phyloP scores from a whole-genome alignment of 169 alveolate genomes.

The Babesia divergens region DNA sequence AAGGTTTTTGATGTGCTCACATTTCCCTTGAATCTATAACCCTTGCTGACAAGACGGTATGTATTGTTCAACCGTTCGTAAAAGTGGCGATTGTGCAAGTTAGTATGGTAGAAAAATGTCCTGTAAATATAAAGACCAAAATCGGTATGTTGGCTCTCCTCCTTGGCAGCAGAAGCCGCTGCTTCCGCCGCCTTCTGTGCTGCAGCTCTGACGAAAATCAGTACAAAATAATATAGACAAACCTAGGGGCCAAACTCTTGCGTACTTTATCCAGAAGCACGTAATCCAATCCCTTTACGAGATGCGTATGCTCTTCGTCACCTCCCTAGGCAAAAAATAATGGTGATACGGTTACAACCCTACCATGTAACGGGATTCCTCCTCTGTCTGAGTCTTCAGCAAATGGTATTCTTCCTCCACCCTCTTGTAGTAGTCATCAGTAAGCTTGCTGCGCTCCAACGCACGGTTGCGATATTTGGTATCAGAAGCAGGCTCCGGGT shows the following conservation, averaged over 20 bases:
- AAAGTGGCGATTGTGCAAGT: conserved; percentile 68
- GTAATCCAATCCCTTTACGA: conserved; percentile 77
- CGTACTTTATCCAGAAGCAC: conserved; percentile 69
- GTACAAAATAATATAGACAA: not conserved
- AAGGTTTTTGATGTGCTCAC: conserved; percentile 10
- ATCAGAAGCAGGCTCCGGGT: not conserved
- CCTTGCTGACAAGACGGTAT: conserved; percentile 48
- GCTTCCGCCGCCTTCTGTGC: conserved; percentile 5
- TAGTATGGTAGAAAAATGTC: conserved; percentile 67
- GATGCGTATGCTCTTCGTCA: conserved; percentile 73
- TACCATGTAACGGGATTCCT: conserved; percentile 66
- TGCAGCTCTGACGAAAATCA: not conserved
- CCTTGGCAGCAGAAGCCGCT: conserved; percentile 1
- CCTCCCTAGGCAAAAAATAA: conserved; percentile 64
- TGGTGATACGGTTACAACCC: not conserved
- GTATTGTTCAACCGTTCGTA: conserved; percentile 53
- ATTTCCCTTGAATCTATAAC: conserved; percentile 23
- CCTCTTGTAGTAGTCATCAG: conserved; percentile 46
- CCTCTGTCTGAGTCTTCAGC: conserved; percentile 45
- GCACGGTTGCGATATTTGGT: conserved; percentile 51
- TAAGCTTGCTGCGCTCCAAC: conserved; percentile 41
- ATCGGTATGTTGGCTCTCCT: conserved; percentile 32
- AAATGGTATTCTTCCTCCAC: conserved; percentile 49
- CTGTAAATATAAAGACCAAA: conserved; percentile 63
- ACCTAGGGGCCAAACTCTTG: conserved; percentile 42